Evolutionary conservation across 2,329 filamentous ascomycete genomes (phyloP).

Genomic region (Fusarium sp.): DNA sequence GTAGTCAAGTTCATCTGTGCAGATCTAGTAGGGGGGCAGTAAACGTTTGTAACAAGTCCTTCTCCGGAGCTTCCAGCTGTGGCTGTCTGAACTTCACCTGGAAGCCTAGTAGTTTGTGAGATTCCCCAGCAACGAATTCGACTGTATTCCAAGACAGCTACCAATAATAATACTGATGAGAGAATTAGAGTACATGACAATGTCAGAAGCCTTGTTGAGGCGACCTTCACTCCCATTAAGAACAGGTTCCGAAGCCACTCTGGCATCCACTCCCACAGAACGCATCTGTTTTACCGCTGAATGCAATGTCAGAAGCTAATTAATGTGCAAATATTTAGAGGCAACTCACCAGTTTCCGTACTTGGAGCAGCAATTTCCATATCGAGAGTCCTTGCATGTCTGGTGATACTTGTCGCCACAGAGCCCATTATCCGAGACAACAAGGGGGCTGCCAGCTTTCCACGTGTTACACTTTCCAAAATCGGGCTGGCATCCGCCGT

Average conservation of each 20-base stretch:
- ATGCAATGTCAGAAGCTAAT: neutral
- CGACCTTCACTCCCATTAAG: neutral
- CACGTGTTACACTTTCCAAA: constrained; percentile 48
- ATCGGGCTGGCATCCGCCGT: constrained; percentile 45
- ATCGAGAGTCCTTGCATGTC: constrained; percentile 29
- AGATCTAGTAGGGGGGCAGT: neutral
- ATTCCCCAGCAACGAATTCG: neutral
- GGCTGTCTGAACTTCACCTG: neutral
- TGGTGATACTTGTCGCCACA: constrained; percentile 36
- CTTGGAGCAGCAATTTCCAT: constrained; percentile 32
- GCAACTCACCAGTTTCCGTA: constrained; percentile 17
- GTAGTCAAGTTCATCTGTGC: neutral
- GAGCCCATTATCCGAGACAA: constrained; percentile 37
- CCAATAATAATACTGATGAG: too few relatives aligned
- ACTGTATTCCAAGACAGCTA: neutral
- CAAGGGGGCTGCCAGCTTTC: constrained; percentile 7
- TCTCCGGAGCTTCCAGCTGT: neutral
- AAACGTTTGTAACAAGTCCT: neutral
- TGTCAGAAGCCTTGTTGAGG: neutral
- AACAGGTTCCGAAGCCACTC: constrained; percentile 17
- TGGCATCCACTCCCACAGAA: constrained; percentile 20
- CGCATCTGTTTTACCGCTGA: constrained; percentile 23
- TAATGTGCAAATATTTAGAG: neutral
- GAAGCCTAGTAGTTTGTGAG: neutral
- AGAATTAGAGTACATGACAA: too few relatives aligned